Conservation (phyloP, 2,329 filamentous ascomycete species). For the Exophiala viscosa region DNA sequence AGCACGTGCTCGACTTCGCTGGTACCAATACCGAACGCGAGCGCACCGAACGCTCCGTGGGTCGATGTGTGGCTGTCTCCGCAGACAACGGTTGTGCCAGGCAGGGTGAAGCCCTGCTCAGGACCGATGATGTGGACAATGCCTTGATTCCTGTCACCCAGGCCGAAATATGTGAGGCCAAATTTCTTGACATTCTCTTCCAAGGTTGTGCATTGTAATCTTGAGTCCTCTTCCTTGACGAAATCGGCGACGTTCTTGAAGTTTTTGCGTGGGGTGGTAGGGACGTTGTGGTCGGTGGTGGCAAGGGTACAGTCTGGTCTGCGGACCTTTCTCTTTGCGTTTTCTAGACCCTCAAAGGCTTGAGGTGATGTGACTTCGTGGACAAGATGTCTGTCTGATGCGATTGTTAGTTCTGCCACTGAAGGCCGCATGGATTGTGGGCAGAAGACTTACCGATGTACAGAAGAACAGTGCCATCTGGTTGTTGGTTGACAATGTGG, state of each 20-base stretch:
- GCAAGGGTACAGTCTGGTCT: constrained; percentile 94
- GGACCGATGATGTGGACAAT: constrained; percentile 98
- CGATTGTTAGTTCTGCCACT: constrained; percentile 26
- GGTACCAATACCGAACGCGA: constrained; percentile 96
- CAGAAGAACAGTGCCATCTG: constrained; percentile 84
- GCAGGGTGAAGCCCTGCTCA: constrained; percentile 97
- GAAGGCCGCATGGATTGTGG: constrained; percentile 5
- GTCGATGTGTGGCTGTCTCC: constrained; percentile 98
- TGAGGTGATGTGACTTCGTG: constrained; percentile 99
- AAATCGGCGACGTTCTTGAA: constrained; percentile 93
- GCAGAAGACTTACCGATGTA: constrained; percentile 71
- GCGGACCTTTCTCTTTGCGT: constrained; percentile 81
- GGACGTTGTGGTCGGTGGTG: constrained; percentile 97
- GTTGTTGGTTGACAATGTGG: constrained; percentile 93
- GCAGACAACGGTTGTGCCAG: constrained; percentile 93
- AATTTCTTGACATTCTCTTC: constrained; percentile 98
- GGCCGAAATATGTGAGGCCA: constrained; percentile 92
- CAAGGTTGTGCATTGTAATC: constrained; percentile 88
- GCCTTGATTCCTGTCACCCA: constrained; percentile 92
- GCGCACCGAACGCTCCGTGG: constrained; percentile 90
- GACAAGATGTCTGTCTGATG: constrained; percentile 82
- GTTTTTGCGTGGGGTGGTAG: constrained; percentile 82
- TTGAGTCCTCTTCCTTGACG: constrained; percentile 90
- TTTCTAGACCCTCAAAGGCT: constrained; percentile 93
- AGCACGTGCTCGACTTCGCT: constrained; percentile 98